Evolutionary conservation across 768 basidiomycete genomes (phyloP).

Genomic region (Lentinula edodes): DNA sequence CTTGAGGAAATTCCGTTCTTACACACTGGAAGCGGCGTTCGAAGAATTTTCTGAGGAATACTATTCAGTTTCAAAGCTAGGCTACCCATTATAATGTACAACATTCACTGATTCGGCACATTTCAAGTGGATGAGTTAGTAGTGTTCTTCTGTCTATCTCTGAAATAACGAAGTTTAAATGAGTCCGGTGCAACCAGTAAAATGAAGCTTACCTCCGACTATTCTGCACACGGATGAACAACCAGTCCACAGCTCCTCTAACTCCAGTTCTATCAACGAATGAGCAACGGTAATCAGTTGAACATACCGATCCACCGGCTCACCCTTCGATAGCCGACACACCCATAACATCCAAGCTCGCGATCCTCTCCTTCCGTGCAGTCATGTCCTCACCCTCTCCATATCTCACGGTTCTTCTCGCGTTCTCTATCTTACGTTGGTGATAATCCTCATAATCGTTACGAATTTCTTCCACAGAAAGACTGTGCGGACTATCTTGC

Average conservation of each 20-base stretch:
- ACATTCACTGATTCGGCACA: not conserved
- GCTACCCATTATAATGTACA: not conserved
- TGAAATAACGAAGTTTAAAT: not conserved
- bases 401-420: constrained; percentile 45
- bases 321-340: constrained; percentile 90
- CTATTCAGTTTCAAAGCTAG: no score
- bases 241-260: constrained; percentile 87
- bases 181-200: not conserved
- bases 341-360: constrained; percentile 85
- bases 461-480: constrained; percentile 87
- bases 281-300: not conserved
- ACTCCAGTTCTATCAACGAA: constrained; percentile 66
- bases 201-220: constrained; percentile 52
- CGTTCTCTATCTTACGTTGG: constrained; percentile 66
- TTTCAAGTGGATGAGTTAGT: not conserved
- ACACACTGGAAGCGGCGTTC: no score
- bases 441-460: constrained; percentile 88
- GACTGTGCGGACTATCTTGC: constrained; percentile 75
- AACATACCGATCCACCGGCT: constrained; percentile 12
- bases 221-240: constrained; percentile 91
- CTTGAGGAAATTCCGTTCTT: no score
- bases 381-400: constrained; percentile 41
- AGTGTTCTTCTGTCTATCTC: not conserved
- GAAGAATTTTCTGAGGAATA: no score
- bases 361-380: constrained; percentile 49